Evolutionary conservation across 2,329 filamentous ascomycete genomes (phyloP).

Genomic region (Drechslera avenae): DNA sequence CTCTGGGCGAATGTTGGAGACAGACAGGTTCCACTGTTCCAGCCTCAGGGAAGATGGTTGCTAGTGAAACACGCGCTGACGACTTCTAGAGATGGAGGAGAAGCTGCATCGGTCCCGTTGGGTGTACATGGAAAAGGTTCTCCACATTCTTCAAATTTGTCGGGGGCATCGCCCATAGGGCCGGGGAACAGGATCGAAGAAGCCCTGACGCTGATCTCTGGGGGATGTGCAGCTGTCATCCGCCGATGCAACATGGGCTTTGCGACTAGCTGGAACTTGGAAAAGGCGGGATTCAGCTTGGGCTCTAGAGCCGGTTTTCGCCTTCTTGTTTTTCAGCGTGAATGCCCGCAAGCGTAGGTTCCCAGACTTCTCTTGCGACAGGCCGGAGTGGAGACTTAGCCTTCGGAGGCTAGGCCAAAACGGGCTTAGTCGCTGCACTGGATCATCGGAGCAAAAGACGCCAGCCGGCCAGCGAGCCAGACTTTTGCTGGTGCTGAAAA

Average conservation of each 20-base stretch:
- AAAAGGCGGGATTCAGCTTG: too few species aligned
- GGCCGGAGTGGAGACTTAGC: too few species aligned
- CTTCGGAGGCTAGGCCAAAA: too few species aligned
- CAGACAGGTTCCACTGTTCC: not conserved
- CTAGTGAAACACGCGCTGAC: constrained; percentile 4
- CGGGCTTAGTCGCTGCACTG: too few species aligned
- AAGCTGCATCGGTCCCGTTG: not conserved
- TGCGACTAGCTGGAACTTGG: too few species aligned
- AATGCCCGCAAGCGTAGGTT: too few species aligned
- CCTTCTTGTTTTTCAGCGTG: too few species aligned
- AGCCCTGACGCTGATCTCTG: not conserved
- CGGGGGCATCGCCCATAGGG: not conserved
- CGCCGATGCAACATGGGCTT: not conserved
- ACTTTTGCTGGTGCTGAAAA: too few species aligned
- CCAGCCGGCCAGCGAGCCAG: too few species aligned
- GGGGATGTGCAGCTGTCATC: not conserved
- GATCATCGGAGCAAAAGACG: too few species aligned
- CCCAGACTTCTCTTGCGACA: too few species aligned
- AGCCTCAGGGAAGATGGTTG: constrained; percentile 8
- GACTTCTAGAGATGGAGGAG: not conserved
- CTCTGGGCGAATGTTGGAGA: constrained; percentile 2
- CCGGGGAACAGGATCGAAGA: not conserved
- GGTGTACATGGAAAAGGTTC: not conserved
- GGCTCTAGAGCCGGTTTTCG: too few species aligned
- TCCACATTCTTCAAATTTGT: not conserved